phyloP scores from a whole-genome alignment of 2,329 filamentous ascomycete genomes.

The Triangularia verruculosa region DNA sequence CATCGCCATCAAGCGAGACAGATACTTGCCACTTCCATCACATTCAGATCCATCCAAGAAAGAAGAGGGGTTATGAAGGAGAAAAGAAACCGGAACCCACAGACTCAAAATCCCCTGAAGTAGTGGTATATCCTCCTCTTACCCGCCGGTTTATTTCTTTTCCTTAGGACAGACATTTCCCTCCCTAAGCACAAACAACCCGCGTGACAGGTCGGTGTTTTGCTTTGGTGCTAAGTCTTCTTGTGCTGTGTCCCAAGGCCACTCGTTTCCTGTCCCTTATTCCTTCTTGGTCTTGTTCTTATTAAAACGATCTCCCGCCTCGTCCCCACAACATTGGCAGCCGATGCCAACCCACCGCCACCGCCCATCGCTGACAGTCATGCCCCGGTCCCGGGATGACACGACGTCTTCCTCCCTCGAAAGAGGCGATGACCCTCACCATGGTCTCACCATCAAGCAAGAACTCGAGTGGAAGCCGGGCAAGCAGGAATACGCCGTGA shows the following conservation, averaged over 20 bases:
- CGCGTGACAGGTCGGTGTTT: not conserved
- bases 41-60: not conserved
- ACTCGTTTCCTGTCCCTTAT: not conserved
- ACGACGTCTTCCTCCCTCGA: conserved; percentile 12
- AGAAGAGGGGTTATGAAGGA: not conserved
- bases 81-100: not conserved
- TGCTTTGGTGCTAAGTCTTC: not conserved
- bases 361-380: not conserved
- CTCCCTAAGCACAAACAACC: not conserved
- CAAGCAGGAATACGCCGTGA: conserved; percentile 39
- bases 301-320: not conserved
- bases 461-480: conserved; percentile 36
- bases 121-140: not conserved
- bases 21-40: not conserved
- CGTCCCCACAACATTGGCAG: not conserved
- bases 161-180: not conserved
- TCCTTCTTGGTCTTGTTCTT: not conserved
- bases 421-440: not conserved
- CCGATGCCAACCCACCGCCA: not conserved
- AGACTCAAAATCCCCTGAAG: not conserved
- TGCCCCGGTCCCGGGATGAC: not conserved
- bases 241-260: not conserved
- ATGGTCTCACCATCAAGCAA: not conserved
- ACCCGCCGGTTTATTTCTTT: not conserved
- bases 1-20: not conserved